Base-by-base conservation (phyloP, 2,329 filamentous ascomycete genomes). In the Ascosphaera apis region DNA sequence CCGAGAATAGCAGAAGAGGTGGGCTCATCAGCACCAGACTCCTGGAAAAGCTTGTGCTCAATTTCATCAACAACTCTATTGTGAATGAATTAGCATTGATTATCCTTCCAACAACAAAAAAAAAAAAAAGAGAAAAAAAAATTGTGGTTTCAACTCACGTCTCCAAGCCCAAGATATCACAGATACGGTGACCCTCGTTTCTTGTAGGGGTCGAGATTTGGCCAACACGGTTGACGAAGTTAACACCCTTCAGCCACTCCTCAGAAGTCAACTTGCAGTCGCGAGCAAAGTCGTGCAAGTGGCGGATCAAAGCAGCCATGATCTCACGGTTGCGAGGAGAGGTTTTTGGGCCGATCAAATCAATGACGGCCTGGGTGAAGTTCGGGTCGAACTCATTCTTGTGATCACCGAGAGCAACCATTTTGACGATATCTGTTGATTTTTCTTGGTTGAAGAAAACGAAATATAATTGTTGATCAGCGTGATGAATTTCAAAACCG, bases 1-100 rank as follows among this genome's bases (percentile, higher is more conserved):
- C 76, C 76, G 40, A 82, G 71, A 48, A 82, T 82, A 40, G 75
- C 67, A 41, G 74, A 76, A 2, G 74, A 78, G n/a, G 76, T 81
- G 33, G 76, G 74, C 40, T 66, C 61, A 41, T 68, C 56, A 48
- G 63, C 62, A n/a, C 51, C 52, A 38, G 66, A 63, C 39, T 76
- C 69, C 43, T 69, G 68, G 48, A 72, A 58, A 39, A 68, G 60
- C 45, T 71, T 71, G 57, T 74, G 74, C 43, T 75, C 76, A 48
- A 86, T 83, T 51, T 84, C 76, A 51, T 84, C 78, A 34, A 83
- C 77, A n/a, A 78, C 67, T 5, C 52, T 53, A 15, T 6, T 25
- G 51, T 2, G 31, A 12, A 21, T 21, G 18, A 27, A 31, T 40
- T 37, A 38, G 41, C 17, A 23, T 71, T 13, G 23, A 16, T 40